Evolutionary conservation across 805 yeast species (phyloP).

Genomic region (Saccharomycopsis vini): DNA sequence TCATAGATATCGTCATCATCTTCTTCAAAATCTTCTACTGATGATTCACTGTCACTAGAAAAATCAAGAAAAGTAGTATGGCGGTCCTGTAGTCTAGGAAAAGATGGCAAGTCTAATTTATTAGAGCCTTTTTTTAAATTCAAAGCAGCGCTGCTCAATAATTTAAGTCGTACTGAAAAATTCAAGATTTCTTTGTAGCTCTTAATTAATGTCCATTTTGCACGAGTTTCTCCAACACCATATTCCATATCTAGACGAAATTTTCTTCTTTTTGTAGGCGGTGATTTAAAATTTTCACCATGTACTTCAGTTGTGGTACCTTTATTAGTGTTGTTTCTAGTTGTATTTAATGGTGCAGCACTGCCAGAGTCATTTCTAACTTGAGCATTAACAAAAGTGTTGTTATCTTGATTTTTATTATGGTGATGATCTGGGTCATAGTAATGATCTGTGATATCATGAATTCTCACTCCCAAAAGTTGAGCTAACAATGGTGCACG

Average conservation of each 20-base stretch:
- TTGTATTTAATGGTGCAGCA: neutral
- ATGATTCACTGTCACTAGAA: slow-evolving; percentile 6
- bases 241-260: slow-evolving; percentile 75
- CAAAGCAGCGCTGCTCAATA: slow-evolving; percentile 7
- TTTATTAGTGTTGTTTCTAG: neutral
- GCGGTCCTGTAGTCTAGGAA: slow-evolving; percentile 15
- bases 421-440: slow-evolving; percentile 3
- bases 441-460: slow-evolving; percentile 34
- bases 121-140: slow-evolving; percentile 6
- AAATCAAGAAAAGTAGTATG: neutral
- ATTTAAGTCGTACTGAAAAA: slow-evolving; percentile 8
- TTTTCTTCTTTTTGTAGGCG: slow-evolving; percentile 25
- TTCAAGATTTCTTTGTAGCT: slow-evolving; percentile 63
- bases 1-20: slow-evolving; percentile 1
- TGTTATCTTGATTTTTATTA: neutral
- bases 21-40: neutral
- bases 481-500: slow-evolving; percentile 79
- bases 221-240: slow-evolving; percentile 72
- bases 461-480: slow-evolving; percentile 57
- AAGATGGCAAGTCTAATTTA: slow-evolving; percentile 12
- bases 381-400: neutral
- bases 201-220: slow-evolving; percentile 73
- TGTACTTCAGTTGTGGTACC: neutral
- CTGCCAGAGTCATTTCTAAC: neutral
- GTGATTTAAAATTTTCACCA: neutral